Evolutionary conservation across 768 basidiomycete species (phyloP), one percentile per base, ranked within the genome.

Genomic region (Pleurotus pulmonarius): DNA sequence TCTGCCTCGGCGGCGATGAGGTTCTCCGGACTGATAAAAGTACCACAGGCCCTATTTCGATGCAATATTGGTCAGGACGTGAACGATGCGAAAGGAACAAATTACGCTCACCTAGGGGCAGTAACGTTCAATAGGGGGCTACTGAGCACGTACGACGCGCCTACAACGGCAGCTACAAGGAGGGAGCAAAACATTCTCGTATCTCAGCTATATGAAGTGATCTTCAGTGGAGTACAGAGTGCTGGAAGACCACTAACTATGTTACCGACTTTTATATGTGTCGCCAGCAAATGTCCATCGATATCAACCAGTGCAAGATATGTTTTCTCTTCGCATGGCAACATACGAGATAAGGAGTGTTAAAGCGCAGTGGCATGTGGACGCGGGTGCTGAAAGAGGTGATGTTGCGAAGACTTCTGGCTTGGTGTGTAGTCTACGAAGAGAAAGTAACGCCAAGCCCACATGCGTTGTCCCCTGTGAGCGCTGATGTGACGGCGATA

Each of bases 41-140:
- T 73, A 48, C 76, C 78, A 56, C 79, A 81, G 13, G 57, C 56
- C 61, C 74, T 75, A 47, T 64, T n/a, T 40, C 57, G n/a, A 15
- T 49, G 41, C 41, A 58, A 34, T 49, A 15, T 18, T 39, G 34
- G 38, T 49, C 18, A 29, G 37, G 8, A 34, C 5, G 16, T 9
- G 29, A 16, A 26, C 24, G 34, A 11, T 41, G 47, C 8, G n/a
- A 16, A 53, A 41, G 40, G 65, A 70, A 24, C 55, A 49, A 13
- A 55, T 54, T 9, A 44, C 37, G 41, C 63, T 62, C 5, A 15
- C 57, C 29, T 54, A 65, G 65, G 54, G 13, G 46, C 38, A 34
- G 67, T 37, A 16, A 20, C 29, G 20, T 34, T 34, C 29, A 34
- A 34, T 34, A 58, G 63, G 5, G 71, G 68, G 13, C 60, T 59